phyloP scores from a whole-genome alignment of 306 rosid species.

The Quercus alba region DNA sequence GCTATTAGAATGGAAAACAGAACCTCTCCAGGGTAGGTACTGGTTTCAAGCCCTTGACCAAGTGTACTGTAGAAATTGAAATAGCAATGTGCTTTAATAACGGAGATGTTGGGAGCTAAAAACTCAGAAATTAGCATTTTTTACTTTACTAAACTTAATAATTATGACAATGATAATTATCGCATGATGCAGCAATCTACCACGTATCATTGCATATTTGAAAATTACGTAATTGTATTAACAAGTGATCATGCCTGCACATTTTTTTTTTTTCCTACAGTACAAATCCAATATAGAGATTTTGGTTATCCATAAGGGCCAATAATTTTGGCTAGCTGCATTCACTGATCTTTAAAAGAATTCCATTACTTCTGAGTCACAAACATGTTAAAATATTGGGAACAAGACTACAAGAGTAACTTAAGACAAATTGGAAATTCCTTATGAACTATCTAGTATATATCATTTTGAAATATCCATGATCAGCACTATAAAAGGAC shows the following conservation, averaged over 20 bases:
- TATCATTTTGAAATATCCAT: no score
- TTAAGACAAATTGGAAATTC: no score
- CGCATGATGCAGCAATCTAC: neutral
- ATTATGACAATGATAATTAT: neutral
- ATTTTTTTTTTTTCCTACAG: no score
- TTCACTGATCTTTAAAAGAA: no score
- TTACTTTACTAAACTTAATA: neutral
- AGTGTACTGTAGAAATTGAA: constrained; percentile 69
- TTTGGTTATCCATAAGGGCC: no score
- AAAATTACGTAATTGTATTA: neutral
- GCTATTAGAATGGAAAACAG: constrained; percentile 75
- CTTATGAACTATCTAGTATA: no score
- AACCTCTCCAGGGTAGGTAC: constrained; percentile 71
- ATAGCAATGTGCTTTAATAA: constrained; percentile 8
- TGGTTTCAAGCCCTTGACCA: constrained; percentile 89
- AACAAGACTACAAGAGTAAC: no score
- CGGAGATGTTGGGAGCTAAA: neutral
- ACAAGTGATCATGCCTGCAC: neutral
- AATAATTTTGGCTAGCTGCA: no score
- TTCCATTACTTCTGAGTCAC: no score
- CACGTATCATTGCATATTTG: neutral
- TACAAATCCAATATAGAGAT: no score
- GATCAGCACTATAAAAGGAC: no score
- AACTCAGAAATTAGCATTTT: constrained; percentile 1
- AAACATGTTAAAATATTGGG: no score